phyloP scores from a whole-genome alignment of 1,284 basidiomycete species.

The Cerrena zonata region DNA sequence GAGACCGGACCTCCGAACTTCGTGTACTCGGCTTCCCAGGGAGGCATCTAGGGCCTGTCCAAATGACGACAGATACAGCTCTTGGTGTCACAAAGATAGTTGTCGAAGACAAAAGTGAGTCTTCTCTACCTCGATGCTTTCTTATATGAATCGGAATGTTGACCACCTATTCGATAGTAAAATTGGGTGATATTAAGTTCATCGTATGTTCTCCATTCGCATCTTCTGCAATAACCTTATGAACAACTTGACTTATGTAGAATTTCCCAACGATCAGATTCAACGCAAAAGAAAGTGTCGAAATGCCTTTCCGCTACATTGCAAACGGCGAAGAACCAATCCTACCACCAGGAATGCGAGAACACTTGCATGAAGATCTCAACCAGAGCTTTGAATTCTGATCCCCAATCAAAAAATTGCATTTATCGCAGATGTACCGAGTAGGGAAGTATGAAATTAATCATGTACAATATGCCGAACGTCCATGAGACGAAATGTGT shows the following conservation, averaged over 20 bases:
- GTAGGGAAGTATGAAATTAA: too few species aligned
- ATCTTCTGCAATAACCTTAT: not conserved
- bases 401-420: too few species aligned
- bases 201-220: not conserved
- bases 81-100: slow-evolving; percentile 88
- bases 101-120: slow-evolving; percentile 67
- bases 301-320: slow-evolving; percentile 92
- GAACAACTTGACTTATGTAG: slow-evolving; percentile 32
- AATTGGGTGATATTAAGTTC: slow-evolving; percentile 2
- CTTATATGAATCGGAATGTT: slow-evolving; percentile 20
- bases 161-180: slow-evolving; percentile 48
- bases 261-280: slow-evolving; percentile 85
- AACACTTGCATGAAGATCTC: slow-evolving; percentile 78
- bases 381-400: slow-evolving; percentile 82
- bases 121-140: not conserved
- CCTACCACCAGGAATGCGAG: slow-evolving; percentile 86
- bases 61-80: slow-evolving; percentile 99
- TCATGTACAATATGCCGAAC: too few species aligned
- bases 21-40: slow-evolving; percentile 81
- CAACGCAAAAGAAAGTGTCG: slow-evolving; percentile 78
- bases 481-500: too few species aligned
- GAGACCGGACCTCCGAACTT: slow-evolving; percentile 83
- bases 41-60: slow-evolving; percentile 76
- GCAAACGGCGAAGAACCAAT: slow-evolving; percentile 50
- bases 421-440: not conserved